These are phyloP conservation scores for Wickerhamomyces bisporus DNA, from an alignment of 805 yeast genomes.

Conservation along the genomic window DNA sequence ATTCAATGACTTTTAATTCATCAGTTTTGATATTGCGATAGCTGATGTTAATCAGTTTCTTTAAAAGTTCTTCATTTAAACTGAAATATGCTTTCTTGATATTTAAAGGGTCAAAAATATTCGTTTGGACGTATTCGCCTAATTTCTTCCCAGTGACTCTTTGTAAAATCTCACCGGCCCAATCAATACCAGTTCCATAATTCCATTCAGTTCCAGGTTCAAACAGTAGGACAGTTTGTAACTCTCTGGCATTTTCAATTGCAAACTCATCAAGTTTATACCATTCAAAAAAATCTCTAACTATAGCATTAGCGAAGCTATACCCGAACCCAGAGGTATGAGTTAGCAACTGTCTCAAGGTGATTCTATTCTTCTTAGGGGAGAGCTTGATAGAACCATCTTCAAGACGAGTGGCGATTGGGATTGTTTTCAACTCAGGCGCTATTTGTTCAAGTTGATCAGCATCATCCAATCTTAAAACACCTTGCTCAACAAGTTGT, in stretches of 20 bases:
- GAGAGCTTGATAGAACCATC: constrained; percentile 10
- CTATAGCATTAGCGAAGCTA: constrained; percentile 18
- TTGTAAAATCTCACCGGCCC: constrained; percentile 27
- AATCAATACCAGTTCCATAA: constrained; percentile 27
- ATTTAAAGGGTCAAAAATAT: constrained; percentile 24
- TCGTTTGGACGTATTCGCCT: constrained; percentile 19
- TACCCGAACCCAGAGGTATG: constrained; percentile 32
- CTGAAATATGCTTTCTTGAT: constrained; percentile 17
- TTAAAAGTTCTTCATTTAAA: constrained; percentile 6
- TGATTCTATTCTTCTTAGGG: constrained; percentile 20
- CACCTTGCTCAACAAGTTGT: constrained; percentile 27
- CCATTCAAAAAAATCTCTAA: background rate
- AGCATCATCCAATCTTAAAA: constrained; percentile 19
- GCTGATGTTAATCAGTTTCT: constrained; percentile 11
- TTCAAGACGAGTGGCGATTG: constrained; percentile 15
- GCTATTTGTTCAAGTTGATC: constrained; percentile 22
- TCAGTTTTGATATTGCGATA: constrained; percentile 8
- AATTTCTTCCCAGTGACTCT: constrained; percentile 18
- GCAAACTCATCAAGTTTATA: constrained; percentile 8
- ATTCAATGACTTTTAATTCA: constrained; percentile 1
- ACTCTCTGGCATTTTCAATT: constrained; percentile 1
- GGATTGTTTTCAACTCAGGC: constrained; percentile 20
- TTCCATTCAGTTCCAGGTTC: constrained; percentile 29
- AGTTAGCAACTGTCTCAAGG: constrained; percentile 25
- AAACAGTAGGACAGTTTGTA: constrained; percentile 18